Base-by-base conservation (phyloP, 192 early-diverging fungal species). In the Coemansia sp. region DNA sequence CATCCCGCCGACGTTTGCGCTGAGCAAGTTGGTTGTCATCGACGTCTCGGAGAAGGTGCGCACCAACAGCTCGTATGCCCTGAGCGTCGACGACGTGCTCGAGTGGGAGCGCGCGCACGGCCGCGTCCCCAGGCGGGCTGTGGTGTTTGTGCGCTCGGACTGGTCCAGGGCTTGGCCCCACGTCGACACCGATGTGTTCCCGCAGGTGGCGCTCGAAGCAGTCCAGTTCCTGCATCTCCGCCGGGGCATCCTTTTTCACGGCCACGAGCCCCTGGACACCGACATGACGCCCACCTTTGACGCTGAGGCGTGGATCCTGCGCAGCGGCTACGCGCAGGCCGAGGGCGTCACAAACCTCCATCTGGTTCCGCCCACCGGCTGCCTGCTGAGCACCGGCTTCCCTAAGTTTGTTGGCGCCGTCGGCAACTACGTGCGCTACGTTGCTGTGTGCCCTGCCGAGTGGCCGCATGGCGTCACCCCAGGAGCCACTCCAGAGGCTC, bases 61-160 rank as follows among this genome's bases (percentile, higher is more conserved):
- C 8, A 23, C 52, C 8, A 79, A 84, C 61, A 60, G 58, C 63
- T 72, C 75, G 26, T 81, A 81, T 26, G 79, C 72, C 5, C 21
- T 74, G 66, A 51, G 59, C 0, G 69, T 84, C 7, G 55, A 21
- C 8, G 83, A 84, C 37, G 61, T 84, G 12, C 62, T 66, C 20
- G 60, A 51, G 21, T 84, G 80, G 68, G 83, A 84, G 51, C 35
- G 53, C 21, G 34, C 58, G 49, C 59, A 81, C 35, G 83, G 83
- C 4, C 64, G 61, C 23, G 63, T 84, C 16, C 83, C 83, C 7
- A 40, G 25, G 30, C 48, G 69, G n/a, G 52, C 83, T 0, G 78
- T 81, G 7, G 83, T 84, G 28, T 81, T 81, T 67, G 76, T 84
- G 64, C 83, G 83, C 57, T 81, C 83, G 2, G 83, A 84, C 66